phyloP scores from a whole-genome alignment of 2,329 filamentous ascomycete genomes.

The Arthrobotrys musiformis region DNA sequence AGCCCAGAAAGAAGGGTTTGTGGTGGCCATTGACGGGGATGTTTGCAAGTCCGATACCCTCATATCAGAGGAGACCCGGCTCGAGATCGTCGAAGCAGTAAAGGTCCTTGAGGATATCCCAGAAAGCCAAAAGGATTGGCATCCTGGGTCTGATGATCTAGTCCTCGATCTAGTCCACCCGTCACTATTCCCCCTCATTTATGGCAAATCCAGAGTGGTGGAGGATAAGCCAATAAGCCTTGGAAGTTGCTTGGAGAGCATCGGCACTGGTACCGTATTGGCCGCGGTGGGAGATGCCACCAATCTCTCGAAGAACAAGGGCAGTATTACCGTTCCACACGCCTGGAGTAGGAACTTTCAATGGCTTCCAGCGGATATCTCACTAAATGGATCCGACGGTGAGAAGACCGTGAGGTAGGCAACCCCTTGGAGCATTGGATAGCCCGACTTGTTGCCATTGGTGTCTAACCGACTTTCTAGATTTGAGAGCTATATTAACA shows the following conservation, averaged over 20 bases:
- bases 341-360: constrained; percentile 62
- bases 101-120: constrained; percentile 67
- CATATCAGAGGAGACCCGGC: constrained; percentile 64
- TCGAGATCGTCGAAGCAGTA: constrained; percentile 61
- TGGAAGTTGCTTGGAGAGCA: constrained; percentile 17
- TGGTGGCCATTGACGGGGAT: constrained; percentile 66
- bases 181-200: constrained; percentile 72
- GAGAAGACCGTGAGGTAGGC: constrained; percentile 51
- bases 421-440: background rate
- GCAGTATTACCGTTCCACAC: background rate
- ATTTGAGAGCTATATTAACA: constrained; percentile 65
- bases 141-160: constrained; percentile 69
- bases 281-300: no score
- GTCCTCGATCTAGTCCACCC: constrained; percentile 74
- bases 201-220: constrained; percentile 62
- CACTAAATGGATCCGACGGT: constrained; percentile 57
- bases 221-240: constrained; percentile 54
- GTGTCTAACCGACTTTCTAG: constrained; percentile 42
- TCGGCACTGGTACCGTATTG: background rate
- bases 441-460: constrained; percentile 45
- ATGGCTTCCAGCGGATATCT: constrained; percentile 65
- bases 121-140: constrained; percentile 69
- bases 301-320: background rate
- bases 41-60: constrained; percentile 69
- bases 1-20: constrained; percentile 63